Base-by-base conservation (phyloP, 75 land plant species). In the Pseudotsuga menziesii region DNA sequence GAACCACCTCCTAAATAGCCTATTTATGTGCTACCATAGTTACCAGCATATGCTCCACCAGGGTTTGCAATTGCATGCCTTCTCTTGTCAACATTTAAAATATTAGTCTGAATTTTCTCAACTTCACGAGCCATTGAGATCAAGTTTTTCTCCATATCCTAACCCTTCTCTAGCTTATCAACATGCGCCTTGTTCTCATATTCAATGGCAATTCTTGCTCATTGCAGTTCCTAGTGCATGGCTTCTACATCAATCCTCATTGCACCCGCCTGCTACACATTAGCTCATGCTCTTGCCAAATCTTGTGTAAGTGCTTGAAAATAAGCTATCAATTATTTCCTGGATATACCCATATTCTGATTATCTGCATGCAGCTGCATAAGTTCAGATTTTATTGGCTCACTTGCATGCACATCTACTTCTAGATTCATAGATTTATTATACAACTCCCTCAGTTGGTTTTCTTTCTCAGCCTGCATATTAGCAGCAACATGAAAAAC, bases 51-150 rank as follows among this genome's bases (percentile, higher is more conserved):
- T 25, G 69, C 22, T 57, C 55, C 32, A 35, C 58, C 60, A 16
- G 4, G 60, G n/a, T 58, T 58, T 58, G 60, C 81, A 35, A 67
- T 72, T 60, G 78, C 78, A 74, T 78, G 59, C 19, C 77, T n/a
- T n/a, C n/a, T n/a, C n/a, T n/a, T n/a, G n/a, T n/a, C n/a, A n/a
- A n/a, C n/a, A n/a, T n/a, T n/a, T 57, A 85, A 78, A 35, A 83
- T 57, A 23, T 94, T 92, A 75, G 92, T 92, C 12, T 87, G 86
- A 20, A 91, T 85, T 72, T 94, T 94, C 82, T 91, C 97, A 20
- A 94, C n/a, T n/a, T n/a, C n/a, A n/a, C n/a, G 85, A 52, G 97
- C 92, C 92, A 90, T 87, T 27, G 86, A 83, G 52, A 91, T 79
- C 60, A 94, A 73, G 57, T 94, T 94, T 35, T 89, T 86, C 76